phyloP scores from a whole-genome alignment of 2,329 filamentous ascomycete species.

The Fusarium temperatum region DNA sequence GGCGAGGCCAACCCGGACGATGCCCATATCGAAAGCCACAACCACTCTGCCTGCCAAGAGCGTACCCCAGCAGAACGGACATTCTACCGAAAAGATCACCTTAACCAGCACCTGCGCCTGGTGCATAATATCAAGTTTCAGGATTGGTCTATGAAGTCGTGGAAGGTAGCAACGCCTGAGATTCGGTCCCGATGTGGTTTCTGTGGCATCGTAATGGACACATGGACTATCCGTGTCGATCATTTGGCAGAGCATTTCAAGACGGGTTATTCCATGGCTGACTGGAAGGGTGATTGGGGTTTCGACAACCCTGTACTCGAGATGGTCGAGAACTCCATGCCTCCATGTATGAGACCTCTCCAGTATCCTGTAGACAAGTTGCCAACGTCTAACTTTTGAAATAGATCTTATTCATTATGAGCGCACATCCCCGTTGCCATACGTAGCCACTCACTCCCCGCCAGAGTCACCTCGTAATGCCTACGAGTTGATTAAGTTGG shows the following conservation, averaged over 20 bases:
- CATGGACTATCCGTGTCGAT: slow-evolving; percentile 68
- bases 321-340: slow-evolving; percentile 73
- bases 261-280: slow-evolving; percentile 71
- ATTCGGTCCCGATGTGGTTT: slow-evolving; percentile 73
- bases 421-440: slow-evolving; percentile 65
- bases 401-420: slow-evolving; percentile 72
- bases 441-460: slow-evolving; percentile 55
- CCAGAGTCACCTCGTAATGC: slow-evolving; percentile 62
- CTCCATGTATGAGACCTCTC: slow-evolving; percentile 64
- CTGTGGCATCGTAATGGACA: slow-evolving; percentile 69
- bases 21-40: slow-evolving; percentile 66
- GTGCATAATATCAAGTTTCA: slow-evolving; percentile 70
- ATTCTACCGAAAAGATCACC: slow-evolving; percentile 73
- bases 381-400: slow-evolving; percentile 53
- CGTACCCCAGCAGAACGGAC: slow-evolving; percentile 68
- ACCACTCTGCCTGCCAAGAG: slow-evolving; percentile 72
- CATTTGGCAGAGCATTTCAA: slow-evolving; percentile 76
- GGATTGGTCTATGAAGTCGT: slow-evolving; percentile 71
- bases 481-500: slow-evolving; percentile 69
- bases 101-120: slow-evolving; percentile 71
- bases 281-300: slow-evolving; percentile 77
- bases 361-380: slow-evolving; percentile 50
- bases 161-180: slow-evolving; percentile 68
- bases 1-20: slow-evolving; percentile 63
- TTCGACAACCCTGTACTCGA: slow-evolving; percentile 69